Evolutionary conservation across 1,139 yeast species (phyloP), one percentile per base, ranked within the genome.

Genomic region (Debaryomyces psychrophilus): DNA sequence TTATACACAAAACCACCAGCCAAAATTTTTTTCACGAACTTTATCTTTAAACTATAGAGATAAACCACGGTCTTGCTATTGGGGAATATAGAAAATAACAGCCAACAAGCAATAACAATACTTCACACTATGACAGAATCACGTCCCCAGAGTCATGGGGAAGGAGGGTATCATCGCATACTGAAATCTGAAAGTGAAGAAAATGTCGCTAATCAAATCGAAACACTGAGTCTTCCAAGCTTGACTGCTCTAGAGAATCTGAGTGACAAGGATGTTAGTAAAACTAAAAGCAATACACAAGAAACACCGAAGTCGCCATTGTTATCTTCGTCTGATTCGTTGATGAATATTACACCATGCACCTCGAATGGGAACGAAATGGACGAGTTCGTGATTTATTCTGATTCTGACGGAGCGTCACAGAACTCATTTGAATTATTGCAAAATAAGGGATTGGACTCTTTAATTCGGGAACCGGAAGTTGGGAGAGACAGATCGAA

Each of bases 381-480:
- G 33, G 75, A 70, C 44, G 77, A 71, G 11, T 61, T 59, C 44
- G 75, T 65, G 17, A 55, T 72, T 8, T 70, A 61, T 49, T 68
- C 76, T 0, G 77, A 72, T 49, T 70, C 76, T 0, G 77, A 72
- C 44, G 65, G 65, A 2, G 74, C 69, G 2, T 68, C 74, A 4
- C 72, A 64, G 47, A 62, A 67, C 48, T 69, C 73, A 5, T 49
- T 67, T 8, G 66, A 62, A n/a, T 47, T 38, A 25, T 17, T 14
- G 11, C 33, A 38, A 17, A 38, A 28, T 23, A 38, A 28, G 18
- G 27, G 41, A 11, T 26, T 9, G 3, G 15, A 29, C n/a, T 5
- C 23, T 3, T 8, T 14, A 14, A 26, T 26, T 11, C 15, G 5
- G 15, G 31, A 25, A 31, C 12, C 15, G 36, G 31, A 40, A 47